A percentile compares a stretch with the other conserved stretches of the same genome.
Conservation (phyloP, 2,329 filamentous ascomycete species). For the Cordyceps sp. region DNA sequence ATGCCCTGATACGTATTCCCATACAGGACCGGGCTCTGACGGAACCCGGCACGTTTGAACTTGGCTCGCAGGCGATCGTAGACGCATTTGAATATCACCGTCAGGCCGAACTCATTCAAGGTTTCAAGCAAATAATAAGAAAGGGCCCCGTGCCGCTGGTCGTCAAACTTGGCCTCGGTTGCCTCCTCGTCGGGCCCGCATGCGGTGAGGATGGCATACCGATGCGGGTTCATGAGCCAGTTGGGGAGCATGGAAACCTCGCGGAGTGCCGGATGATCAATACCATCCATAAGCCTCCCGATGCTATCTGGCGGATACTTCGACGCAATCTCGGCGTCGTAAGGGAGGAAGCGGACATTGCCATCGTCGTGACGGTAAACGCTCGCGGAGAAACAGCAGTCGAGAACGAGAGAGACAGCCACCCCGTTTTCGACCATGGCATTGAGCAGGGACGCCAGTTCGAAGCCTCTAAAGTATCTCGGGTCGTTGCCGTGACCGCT, state of each 20-base stretch:
- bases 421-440: not conserved
- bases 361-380: not conserved
- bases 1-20: not conserved
- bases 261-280: not conserved
- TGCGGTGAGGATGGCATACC: not conserved
- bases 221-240: not conserved
- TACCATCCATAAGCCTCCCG: not conserved
- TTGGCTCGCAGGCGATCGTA: not conserved
- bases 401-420: not conserved
- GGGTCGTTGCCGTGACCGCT: not conserved
- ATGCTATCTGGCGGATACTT: not conserved
- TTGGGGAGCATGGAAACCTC: not conserved
- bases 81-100: not conserved
- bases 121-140: not conserved
- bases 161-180: not conserved
- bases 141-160: not conserved
- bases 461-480: not conserved
- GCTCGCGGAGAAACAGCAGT: not conserved
- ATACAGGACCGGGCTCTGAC: not conserved
- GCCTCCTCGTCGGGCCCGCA: not conserved
- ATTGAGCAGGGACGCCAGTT: not conserved
- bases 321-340: not conserved
- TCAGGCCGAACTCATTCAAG: not conserved
- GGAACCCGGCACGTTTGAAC: not conserved
- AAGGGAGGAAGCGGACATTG: not conserved